Evolutionary conservation across 768 basidiomycete species (phyloP).

Genomic region (Boletus vinaceobasis): DNA sequence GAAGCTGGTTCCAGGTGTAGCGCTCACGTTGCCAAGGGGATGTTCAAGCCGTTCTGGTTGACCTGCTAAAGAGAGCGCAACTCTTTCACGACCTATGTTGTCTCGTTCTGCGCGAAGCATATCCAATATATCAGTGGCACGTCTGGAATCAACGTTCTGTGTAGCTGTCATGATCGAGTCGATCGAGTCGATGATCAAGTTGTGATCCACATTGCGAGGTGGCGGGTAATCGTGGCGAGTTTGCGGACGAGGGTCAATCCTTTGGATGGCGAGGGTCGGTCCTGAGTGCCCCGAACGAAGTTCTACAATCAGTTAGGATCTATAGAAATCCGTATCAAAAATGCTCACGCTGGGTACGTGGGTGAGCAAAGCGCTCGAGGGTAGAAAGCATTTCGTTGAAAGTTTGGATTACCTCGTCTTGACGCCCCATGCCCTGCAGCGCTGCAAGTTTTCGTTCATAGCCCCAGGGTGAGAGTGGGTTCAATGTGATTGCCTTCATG

Average conservation of each 20-base stretch:
- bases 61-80: neutral
- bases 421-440: constrained; percentile 13
- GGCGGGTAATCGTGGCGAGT: neutral
- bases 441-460: constrained; percentile 1
- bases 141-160: neutral
- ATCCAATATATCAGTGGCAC: neutral
- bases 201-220: neutral
- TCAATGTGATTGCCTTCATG: neutral
- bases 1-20: neutral
- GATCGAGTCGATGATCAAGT: neutral
- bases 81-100: neutral
- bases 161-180: neutral
- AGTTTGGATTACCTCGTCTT: neutral
- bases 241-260: neutral
- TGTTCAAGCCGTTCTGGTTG: neutral
- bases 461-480: neutral
- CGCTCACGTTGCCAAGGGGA: neutral
- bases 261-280: no score
- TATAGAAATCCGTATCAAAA: neutral
- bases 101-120: neutral
- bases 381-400: neutral
- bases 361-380: neutral
- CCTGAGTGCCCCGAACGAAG: neutral
- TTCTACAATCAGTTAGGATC: neutral
- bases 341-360: neutral